These are phyloP conservation scores for Amphirosellinia nigrospora DNA, from an alignment of 495 filamentous ascomycete genomes.

Conservation along the genomic window DNA sequence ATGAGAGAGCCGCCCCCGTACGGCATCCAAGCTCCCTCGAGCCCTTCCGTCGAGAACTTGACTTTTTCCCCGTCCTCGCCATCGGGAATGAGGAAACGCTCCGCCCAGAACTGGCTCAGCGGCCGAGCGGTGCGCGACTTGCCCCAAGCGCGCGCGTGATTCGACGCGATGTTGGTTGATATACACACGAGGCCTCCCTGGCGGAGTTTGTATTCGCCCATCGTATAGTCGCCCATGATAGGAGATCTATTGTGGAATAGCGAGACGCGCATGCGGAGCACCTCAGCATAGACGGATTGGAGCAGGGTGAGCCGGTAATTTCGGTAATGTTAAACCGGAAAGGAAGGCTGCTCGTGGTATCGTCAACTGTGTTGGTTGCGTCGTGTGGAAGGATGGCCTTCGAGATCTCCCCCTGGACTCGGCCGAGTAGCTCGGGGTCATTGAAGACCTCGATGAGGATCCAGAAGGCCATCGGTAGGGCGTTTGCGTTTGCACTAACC, in stretches of 20 bases:
- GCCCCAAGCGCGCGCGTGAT: not conserved
- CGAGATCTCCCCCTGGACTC: not conserved
- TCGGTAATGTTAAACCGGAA: not conserved
- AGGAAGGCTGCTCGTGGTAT: not conserved
- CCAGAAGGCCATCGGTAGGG: not conserved
- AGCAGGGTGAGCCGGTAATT: not conserved
- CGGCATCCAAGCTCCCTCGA: slow-evolving; percentile 40
- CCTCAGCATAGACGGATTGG: not conserved
- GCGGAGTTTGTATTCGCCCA: not conserved
- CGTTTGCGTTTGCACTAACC: not conserved
- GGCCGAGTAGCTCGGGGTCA: not conserved
- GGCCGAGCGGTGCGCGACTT: not conserved
- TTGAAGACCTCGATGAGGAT: not conserved
- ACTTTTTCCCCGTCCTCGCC: not conserved
- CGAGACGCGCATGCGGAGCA: not conserved
- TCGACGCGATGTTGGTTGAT: not conserved
- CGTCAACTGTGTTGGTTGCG: no score
- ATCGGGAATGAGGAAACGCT: not conserved
- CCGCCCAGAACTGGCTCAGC: not conserved
- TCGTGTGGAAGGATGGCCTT: not conserved
- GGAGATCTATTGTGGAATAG: not conserved
- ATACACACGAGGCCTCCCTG: not conserved
- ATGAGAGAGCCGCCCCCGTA: slow-evolving; percentile 50
- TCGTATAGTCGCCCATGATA: not conserved
- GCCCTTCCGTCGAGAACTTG: slow-evolving; percentile 28